Evolutionary conservation across 192 early-diverging fungal genomes (phyloP).

Genomic region (Coemansia sp.): DNA sequence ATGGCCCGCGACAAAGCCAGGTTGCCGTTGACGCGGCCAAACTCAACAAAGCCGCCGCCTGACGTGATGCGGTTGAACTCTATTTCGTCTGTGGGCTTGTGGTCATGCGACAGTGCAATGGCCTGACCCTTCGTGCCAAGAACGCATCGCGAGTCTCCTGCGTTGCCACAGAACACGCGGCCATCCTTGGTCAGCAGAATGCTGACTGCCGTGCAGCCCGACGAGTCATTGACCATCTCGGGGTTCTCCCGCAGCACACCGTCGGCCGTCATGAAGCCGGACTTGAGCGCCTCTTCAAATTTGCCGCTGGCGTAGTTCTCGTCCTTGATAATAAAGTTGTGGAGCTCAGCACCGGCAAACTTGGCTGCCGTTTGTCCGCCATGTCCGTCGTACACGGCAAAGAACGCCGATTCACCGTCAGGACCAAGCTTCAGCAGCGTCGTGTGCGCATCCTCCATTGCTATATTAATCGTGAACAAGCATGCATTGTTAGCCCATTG

Average conservation of each 20-base stretch:
- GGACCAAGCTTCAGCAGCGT: constrained; percentile 68
- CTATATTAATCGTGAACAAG: constrained; percentile 28
- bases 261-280: constrained; percentile 81
- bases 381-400: constrained; percentile 98
- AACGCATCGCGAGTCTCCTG: constrained; percentile 94
- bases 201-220: constrained; percentile 96
- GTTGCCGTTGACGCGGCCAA: constrained; percentile 98
- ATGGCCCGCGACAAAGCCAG: constrained; percentile 95
- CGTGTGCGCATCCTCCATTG: constrained; percentile 98
- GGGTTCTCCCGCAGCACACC: constrained; percentile 74
- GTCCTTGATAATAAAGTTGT: constrained; percentile 65
- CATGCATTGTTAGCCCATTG: constrained; percentile 1
- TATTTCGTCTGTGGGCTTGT: constrained; percentile 87
- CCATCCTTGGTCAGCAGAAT: constrained; percentile 82
- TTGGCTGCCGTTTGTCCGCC: constrained; percentile 83
- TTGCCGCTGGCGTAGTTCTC: constrained; percentile 65
- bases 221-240: constrained; percentile 74
- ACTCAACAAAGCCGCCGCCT: constrained; percentile 98
- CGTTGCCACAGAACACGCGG: constrained; percentile 78
- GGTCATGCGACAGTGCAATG: constrained; percentile 81
- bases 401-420: constrained; percentile 72
- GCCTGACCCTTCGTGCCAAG: constrained; percentile 77
- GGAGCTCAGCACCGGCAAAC: constrained; percentile 76
- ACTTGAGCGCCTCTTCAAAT: constrained; percentile 74
- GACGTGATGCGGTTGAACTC: constrained; percentile 83